A percentile compares a stretch with the other conserved stretches of the same genome.
Conservation (phyloP, 148 eudicot genomes). For the Camellia sinensis region DNA sequence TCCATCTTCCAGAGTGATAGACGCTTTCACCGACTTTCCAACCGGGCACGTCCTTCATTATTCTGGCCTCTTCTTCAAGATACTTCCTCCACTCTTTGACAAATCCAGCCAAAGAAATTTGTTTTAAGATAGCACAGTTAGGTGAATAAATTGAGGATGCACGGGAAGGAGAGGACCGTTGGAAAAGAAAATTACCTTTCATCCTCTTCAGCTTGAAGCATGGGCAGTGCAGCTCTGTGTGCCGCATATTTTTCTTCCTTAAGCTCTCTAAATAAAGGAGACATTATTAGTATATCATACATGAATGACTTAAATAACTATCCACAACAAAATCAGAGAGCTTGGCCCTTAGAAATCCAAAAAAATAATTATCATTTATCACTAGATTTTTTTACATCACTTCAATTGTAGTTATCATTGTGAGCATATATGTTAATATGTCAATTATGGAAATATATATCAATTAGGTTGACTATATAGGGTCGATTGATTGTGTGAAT, state of each 20-base stretch:
- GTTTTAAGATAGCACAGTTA: background rate
- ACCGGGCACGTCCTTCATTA: conserved; percentile 95
- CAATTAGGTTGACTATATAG: no score
- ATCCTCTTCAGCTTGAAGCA: conserved; percentile 97
- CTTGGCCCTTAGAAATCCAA: background rate
- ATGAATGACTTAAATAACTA: background rate
- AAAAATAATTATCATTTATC: background rate
- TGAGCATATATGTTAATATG: no score
- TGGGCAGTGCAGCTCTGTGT: conserved; percentile 80
- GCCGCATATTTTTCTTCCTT: conserved; percentile 89
- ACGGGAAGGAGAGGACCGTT: background rate
- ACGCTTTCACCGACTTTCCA: conserved; percentile 98
- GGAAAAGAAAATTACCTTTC: conserved; percentile 57
- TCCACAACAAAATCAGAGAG: background rate
- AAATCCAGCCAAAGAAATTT: conserved; percentile 44
- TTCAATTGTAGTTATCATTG: background rate
- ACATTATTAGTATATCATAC: background rate
- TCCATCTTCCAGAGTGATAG: conserved; percentile 93
- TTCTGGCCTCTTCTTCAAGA: conserved; percentile 84
- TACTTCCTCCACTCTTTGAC: conserved; percentile 90
- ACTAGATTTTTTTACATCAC: background rate
- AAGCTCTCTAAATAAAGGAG: conserved; percentile 41
- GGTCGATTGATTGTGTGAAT: no score
- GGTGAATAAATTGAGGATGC: background rate
- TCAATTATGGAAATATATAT: no score